Evolutionary conservation across 225 moss, liverwort and hornwort genomes (phyloP), one percentile per base, ranked within the genome.

Genomic region (Physcomitrellopsis africana): DNA sequence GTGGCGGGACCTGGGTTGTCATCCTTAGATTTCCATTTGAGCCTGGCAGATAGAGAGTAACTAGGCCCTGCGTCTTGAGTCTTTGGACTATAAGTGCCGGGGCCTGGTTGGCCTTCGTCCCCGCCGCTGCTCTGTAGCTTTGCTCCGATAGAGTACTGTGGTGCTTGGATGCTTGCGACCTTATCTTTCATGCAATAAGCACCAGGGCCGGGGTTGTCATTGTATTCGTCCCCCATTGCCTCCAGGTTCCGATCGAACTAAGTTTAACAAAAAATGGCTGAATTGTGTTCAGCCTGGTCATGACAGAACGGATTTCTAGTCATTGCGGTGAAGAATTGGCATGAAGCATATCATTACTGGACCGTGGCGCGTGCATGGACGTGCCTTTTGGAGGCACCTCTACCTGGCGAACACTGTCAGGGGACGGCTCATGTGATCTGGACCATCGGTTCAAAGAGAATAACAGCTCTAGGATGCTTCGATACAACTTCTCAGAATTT

Each of bases 161-260:
- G 94, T 1, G 94, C 84, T 62, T 84, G 83, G 3, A 81, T 16
- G 14, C 56, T 85, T 0, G 81, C 80, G 8, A 72, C 48, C 15
- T 78, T 77, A 57, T 83, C 83, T 22, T 85, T 87, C 23, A 84
- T 44, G 65, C 83, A 76, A 48, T 94, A 92, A 0, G 92, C 82
- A 13, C 90, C 89, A 0, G 94, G 89, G 1, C 92, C 92, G 0
- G 88, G 91, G 20, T 86, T 86, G 47, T 86, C 86, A 27, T 83
- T 83, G 60, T 59, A 76, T 3, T 83, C 77, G 13, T 86, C 83
- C 22, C 68, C 76, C 80, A 83, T 72, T 17, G 13, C 22, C 56
- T 57, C 10, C 7, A 4, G 32, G 32, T 2, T 37, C 32, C 7
- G 32, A 37, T 37, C 7, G 5, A 37, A 37, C 32, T 37, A 37